Base-by-base conservation (phyloP, 306 rosid genomes). In the Malus domestica region DNA sequence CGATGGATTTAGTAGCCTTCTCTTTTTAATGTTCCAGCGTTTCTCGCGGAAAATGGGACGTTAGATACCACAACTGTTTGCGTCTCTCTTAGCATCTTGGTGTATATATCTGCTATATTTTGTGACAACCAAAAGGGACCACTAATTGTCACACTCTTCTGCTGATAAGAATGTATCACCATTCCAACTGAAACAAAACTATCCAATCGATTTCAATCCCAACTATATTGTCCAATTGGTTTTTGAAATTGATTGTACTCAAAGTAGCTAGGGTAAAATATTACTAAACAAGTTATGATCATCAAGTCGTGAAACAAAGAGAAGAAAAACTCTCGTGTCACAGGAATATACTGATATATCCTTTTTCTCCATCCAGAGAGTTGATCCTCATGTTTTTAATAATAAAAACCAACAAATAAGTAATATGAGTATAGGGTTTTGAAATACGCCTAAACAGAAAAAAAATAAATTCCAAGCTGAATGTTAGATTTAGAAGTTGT, bases 51-150 rank as follows among this genome's bases (percentile, higher is more conserved):
- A 55, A 57, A 33, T 65, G 77, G 73, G 42, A 72, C 19, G 69
- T 78, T 68, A 25, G 57, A 81, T 69, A 80, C 83, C 87, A 83
- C 83, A 78, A 76, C 72, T 75, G 76, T 85, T 81, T 72, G 79
- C 78, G 73, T 78, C 85, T 54, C 46, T 18, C 55, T 49, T 27
- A 61, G 27, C 66, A 61, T 61, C 66, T 15, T 2, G 68, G n/a
- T 30, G 10, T 10, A 11, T 16, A 35, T 68, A 14, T 38, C 42
- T 49, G 55, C 55, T 49, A 49, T 49, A 3, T 49, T 49, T 13
- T 49, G 20, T 15, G 5, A 49, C 55, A 49, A 2, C 20, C 20
- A 14, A 68, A 45, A 45, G 22, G 11, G 66, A 61, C 66, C 66
- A 61, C 66, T 61, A 49, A 4, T 49, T 25, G 66, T 6, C 66